Percentiles rank a stretch among this genome's conserved stretches.
Conservation (phyloP, 2,329 filamentous ascomycete genomes). For the Fusarium coffeatum region DNA sequence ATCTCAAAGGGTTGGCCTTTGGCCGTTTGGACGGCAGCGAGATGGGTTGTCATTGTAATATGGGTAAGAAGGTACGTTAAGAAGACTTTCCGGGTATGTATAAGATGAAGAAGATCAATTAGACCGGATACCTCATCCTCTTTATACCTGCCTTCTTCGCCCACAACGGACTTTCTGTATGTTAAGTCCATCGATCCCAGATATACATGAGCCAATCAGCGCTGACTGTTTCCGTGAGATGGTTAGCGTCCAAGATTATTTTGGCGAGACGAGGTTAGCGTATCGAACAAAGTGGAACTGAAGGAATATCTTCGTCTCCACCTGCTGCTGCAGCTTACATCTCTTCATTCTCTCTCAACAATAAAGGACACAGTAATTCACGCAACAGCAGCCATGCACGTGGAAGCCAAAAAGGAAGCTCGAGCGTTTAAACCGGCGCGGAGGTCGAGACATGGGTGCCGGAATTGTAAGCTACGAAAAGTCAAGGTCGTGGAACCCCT, state of each 20-base stretch:
- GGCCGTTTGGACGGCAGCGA: conserved; percentile 53
- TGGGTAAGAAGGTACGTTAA: not conserved
- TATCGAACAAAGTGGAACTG: not conserved
- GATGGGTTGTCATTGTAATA: conserved; percentile 53
- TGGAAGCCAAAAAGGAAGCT: not conserved
- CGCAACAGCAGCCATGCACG: conserved; percentile 9
- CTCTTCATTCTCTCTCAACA: not conserved
- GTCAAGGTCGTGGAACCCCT: conserved; percentile 55
- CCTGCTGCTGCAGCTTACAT: not conserved
- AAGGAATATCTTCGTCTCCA: not conserved
- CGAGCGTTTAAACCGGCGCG: conserved; percentile 2
- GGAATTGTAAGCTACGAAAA: conserved; percentile 64
- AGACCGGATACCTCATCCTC: fast-evolving
- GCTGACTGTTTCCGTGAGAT: conserved; percentile 34
- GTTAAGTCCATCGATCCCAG: not conserved
- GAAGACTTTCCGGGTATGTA: not conserved
- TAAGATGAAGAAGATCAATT: not conserved
- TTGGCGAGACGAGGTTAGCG: conserved; percentile 36
- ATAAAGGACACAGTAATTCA: not conserved
- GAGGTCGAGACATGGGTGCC: conserved; percentile 60
- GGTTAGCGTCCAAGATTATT: conserved; percentile 40
- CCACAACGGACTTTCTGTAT: fast-evolving
- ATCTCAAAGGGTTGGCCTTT: conserved; percentile 54
- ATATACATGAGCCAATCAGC: conserved; percentile 44
- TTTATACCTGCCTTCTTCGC: conserved; percentile 5